Evolutionary conservation across 2,329 filamentous ascomycete species (phyloP), one percentile per base, ranked within the genome.

Genomic region (Cercospora sesami): DNA sequence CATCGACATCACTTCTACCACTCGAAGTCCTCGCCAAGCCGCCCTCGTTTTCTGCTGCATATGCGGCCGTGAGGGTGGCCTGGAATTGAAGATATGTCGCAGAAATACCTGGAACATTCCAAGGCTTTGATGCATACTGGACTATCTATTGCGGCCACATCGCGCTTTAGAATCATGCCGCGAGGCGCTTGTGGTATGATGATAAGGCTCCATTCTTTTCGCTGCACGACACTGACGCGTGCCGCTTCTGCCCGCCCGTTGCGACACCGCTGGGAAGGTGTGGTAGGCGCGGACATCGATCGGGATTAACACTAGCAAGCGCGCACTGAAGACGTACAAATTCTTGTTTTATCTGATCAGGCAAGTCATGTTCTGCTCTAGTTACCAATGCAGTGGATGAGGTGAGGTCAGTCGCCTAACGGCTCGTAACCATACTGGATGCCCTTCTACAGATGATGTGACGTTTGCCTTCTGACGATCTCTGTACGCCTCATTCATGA

Each of bases 221-320:
- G 23, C 48, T 55, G 48, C 48, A 55, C 48, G 48, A 55, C 48
- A 55, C 48, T 55, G 48, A 55, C 48, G 23, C 48, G 48, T 55
- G 48, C 48, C 48, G 48, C 6, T 12, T 5, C 48, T 53, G 48
- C 21, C 48, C 48, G 18, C 18, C 18, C 23, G 48, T 53, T 53
- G 48, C 48, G 48, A 26, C 18, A 23, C 48, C 10, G 48, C 48
- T 53, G 48, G 23, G 21, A 26, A 26, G 48, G 48, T 53, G 48
- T 53, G 48, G 48, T 7, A 28, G 48, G 48, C 18, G 18, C 23
- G 23, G 21, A 53, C 12, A 26, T 26, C 48, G 48, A 53, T 53
- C 48, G 18, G 48, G 23, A 5, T 16, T 12, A 10, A 21, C 10
- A 14, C 10, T 7, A 53, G 45, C 10, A 12, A 21, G 28, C 28